Evolutionary conservation across 2,329 filamentous ascomycete genomes (phyloP).

Genomic region (Lecanicillium sp.): DNA sequence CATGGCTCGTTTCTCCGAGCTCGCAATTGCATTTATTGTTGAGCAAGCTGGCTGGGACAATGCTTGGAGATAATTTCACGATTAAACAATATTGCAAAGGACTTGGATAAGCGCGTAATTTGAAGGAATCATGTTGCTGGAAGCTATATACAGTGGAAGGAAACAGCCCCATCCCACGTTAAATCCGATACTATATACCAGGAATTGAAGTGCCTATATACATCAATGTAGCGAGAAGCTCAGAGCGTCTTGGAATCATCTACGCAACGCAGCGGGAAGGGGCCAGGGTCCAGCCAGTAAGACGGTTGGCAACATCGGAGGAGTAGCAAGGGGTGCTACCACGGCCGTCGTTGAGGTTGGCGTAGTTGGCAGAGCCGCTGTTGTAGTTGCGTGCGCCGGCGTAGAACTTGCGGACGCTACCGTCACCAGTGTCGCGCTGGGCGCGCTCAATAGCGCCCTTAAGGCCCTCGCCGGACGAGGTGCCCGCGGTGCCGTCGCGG

Average conservation of each 20-base stretch:
- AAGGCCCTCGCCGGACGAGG: slow-evolving; percentile 3
- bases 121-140: neutral
- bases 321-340: slow-evolving; percentile 6
- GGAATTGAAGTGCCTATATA: neutral
- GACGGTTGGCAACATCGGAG: slow-evolving; percentile 1
- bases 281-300: slow-evolving; percentile 7
- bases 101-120: neutral
- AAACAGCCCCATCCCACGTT: neutral
- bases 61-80: slow-evolving; percentile 23
- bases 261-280: neutral
- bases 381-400: slow-evolving; percentile 4
- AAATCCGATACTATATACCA: neutral
- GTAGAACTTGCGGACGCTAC: slow-evolving; percentile 3
- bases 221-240: neutral
- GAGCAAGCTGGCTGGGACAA: slow-evolving; percentile 33
- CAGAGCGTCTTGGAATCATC: too few relatives aligned
- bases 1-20: slow-evolving; percentile 31
- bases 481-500: slow-evolving; percentile 2
- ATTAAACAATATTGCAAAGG: neutral
- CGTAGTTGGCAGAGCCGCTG: slow-evolving; percentile 5
- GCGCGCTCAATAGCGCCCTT: slow-evolving; percentile 2
- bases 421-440: slow-evolving; percentile 3
- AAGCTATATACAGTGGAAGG: neutral
- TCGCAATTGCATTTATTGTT: slow-evolving; percentile 30
- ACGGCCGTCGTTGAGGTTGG: slow-evolving; percentile 3